phyloP scores from a whole-genome alignment of 2,329 filamentous ascomycete genomes.

The Samsoniella hepiali region DNA sequence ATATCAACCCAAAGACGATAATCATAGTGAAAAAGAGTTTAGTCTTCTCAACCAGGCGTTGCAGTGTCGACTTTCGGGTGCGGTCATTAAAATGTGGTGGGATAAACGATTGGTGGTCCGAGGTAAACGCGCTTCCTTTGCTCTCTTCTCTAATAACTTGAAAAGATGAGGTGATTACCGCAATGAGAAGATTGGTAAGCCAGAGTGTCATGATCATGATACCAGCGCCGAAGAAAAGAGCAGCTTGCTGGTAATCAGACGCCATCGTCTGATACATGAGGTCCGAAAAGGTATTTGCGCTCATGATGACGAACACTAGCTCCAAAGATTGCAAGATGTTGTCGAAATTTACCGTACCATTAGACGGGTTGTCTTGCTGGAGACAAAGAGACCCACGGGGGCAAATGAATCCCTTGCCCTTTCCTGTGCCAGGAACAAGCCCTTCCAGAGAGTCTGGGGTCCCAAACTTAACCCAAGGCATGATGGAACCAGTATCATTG shows the following conservation, averaged over 20 bases:
- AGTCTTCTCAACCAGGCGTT: slow-evolving; percentile 71
- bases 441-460: slow-evolving; percentile 39
- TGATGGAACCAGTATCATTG: slow-evolving; percentile 50
- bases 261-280: slow-evolving; percentile 91
- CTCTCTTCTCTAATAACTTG: slow-evolving; percentile 97
- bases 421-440: slow-evolving; percentile 47
- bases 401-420: slow-evolving; percentile 82
- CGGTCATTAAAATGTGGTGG: slow-evolving; percentile 38
- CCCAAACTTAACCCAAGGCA: slow-evolving; percentile 63
- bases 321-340: slow-evolving; percentile 90
- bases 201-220: slow-evolving; percentile 94
- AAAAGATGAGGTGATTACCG: slow-evolving; percentile 97
- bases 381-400: slow-evolving; percentile 80
- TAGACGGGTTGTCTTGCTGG: slow-evolving; percentile 73
- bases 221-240: slow-evolving; percentile 69
- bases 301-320: slow-evolving; percentile 97
- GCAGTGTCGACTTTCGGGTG: slow-evolving; percentile 49
- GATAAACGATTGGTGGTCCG: slow-evolving; percentile 54
- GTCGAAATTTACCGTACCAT: slow-evolving; percentile 88
- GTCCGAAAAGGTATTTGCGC: slow-evolving; percentile 93
- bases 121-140: slow-evolving; percentile 87
- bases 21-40: slow-evolving; percentile 73
- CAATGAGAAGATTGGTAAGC: slow-evolving; percentile 91
- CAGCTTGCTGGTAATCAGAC: slow-evolving; percentile 83
- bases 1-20: slow-evolving; percentile 76